phyloP scores from a whole-genome alignment of 1,284 basidiomycete species.

The Heimioporus punctisporus region DNA sequence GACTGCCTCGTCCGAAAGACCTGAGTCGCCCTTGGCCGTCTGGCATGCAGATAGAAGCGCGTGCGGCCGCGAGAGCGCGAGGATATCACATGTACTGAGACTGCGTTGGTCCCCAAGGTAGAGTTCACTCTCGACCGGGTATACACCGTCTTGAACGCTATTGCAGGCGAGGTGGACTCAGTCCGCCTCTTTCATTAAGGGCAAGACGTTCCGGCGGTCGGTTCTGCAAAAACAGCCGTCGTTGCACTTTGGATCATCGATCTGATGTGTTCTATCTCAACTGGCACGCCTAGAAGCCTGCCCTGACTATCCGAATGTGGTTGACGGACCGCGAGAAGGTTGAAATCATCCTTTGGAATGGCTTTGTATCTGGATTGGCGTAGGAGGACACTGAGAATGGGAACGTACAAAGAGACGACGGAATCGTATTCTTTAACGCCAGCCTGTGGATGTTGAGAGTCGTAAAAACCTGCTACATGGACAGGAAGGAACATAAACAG shows the following conservation, averaged over 20 bases:
- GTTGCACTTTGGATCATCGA: not conserved
- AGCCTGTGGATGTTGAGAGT: not conserved
- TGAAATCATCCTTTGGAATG: not conserved
- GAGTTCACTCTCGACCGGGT: not conserved
- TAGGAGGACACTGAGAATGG: not conserved
- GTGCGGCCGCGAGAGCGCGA: conserved; percentile 2
- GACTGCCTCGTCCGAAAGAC: conserved; percentile 3
- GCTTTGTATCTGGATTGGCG: not conserved
- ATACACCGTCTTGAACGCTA: conserved; percentile 1
- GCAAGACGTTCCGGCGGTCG: no score
- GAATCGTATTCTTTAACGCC: not conserved
- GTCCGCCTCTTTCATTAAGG: conserved; percentile 1
- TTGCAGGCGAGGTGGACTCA: conserved; percentile 14
- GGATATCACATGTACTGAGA: not conserved
- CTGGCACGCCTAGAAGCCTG: conserved; percentile 3
- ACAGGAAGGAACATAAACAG: not conserved
- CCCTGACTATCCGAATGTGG: not conserved
- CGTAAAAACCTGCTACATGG: not conserved
- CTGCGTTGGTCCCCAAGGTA: not conserved
- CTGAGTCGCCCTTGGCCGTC: conserved; percentile 5
- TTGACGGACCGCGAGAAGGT: conserved; percentile 1
- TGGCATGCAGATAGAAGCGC: conserved; percentile 9
- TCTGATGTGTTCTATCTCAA: conserved; percentile 1
- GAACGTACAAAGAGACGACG: not conserved
- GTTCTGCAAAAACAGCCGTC: no score